Base-by-base conservation (phyloP, 2,329 filamentous ascomycete genomes). In the Cladosporium sp. region DNA sequence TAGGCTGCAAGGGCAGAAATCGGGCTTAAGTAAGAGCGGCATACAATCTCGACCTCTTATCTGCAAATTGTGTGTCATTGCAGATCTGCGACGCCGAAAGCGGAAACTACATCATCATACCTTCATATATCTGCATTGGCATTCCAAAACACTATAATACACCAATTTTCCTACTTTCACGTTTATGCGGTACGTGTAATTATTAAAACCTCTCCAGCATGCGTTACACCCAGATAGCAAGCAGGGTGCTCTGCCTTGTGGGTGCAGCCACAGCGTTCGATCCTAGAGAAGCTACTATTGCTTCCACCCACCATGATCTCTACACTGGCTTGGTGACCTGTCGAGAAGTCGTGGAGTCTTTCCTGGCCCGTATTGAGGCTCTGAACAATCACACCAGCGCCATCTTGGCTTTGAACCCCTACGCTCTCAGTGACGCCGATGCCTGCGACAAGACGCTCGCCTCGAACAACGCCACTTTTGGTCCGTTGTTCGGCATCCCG, bases 401-500 rank as follows among this genome's bases (percentile, higher is more conserved):
- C 5, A 79, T 89, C 62, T 80, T 87, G 58, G 77, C 80, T 1
- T 74, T 88, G 11, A 85, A 86, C 65, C 79, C 82, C 0, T 71
- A 80, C 56, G 83, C 82, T 6, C 70, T 86, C 8, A 57, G 66
- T 2, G 76, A 78, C 7, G 87, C 88, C 5, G 81, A 85, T 64
- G 71, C 76, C 0, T 73, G 86, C 29, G 86, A 89, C 70, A 67
- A 70, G 12, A 71, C 73, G 14, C 74, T 87, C 8, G 75, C 79
- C 2, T 72, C 78, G 2, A 82, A 82, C 3, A 85, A 87, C 71
- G 77, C 78, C 28, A 82, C 81, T 0, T 67, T 68, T 31, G 83
- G 81, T 0, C 72, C 80, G 0, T 77, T 90, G 1, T 86, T 89
- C 73, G 88, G 87, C 71, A 79, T 90, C 21, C 87, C 88, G 0